A percentile compares a stretch with the other conserved stretches of the same genome.
These are phyloP conservation scores for Neophaeococcomyces aloes DNA, from an alignment of 2,329 filamentous ascomycete genomes.

Conservation along the genomic window DNA sequence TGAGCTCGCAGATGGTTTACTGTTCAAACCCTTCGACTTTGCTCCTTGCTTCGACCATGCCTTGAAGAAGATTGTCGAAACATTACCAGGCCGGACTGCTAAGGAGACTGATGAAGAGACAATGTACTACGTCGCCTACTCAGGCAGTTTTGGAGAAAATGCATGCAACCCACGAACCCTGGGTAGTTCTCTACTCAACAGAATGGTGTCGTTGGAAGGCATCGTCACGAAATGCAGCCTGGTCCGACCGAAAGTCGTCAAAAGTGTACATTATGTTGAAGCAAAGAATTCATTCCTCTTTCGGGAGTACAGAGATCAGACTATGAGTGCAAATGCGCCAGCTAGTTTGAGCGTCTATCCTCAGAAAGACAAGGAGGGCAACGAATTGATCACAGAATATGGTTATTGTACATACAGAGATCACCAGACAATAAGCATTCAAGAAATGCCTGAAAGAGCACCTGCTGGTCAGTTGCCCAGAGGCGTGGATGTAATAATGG, in stretches of 20 bases:
- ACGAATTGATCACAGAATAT: constrained; percentile 88
- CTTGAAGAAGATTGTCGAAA: constrained; percentile 76
- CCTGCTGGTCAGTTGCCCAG: constrained; percentile 90
- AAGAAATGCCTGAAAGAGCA: constrained; percentile 96
- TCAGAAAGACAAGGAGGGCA: constrained; percentile 84
- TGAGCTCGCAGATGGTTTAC: constrained; percentile 67
- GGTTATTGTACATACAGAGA: constrained; percentile 92
- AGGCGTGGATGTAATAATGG: constrained; percentile 89
- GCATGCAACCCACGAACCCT: constrained; percentile 90
- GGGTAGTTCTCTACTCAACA: constrained; percentile 79
- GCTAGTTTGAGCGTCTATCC: constrained; percentile 89
- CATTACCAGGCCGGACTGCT: constrained; percentile 62
- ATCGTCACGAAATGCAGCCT: constrained; percentile 95
- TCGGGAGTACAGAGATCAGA: constrained; percentile 88
- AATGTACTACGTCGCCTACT: constrained; percentile 89
- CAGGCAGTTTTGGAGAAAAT: constrained; percentile 90
- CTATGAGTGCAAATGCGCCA: constrained; percentile 79
- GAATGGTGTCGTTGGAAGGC: constrained; percentile 93
- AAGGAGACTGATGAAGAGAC: constrained; percentile 68
- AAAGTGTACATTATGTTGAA: constrained; percentile 95
- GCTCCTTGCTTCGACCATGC: constrained; percentile 80
- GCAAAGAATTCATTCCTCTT: constrained; percentile 75
- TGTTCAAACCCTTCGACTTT: constrained; percentile 81
- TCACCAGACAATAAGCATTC: constrained; percentile 94
- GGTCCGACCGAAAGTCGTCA: constrained; percentile 92